phyloP scores from a whole-genome alignment of 495 filamentous ascomycete genomes.

The Aspergillus nanangensis region DNA sequence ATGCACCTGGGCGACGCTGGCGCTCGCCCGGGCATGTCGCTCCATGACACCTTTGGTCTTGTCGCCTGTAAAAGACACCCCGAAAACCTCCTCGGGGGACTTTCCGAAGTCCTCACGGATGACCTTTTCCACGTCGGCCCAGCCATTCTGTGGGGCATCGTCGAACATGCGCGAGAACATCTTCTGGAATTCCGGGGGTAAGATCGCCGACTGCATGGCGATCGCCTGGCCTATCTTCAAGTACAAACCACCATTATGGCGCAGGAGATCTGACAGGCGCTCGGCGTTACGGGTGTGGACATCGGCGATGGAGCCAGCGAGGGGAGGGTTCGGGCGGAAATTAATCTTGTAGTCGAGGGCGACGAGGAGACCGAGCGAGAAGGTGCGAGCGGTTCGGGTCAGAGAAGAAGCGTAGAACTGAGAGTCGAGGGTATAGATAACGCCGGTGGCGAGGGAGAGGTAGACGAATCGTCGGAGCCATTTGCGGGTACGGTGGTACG shows the following conservation, averaged over 20 bases:
- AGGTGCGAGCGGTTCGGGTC: constrained; percentile 76
- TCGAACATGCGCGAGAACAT: constrained; percentile 98
- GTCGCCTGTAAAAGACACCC: constrained; percentile 69
- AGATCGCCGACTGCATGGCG: constrained; percentile 91
- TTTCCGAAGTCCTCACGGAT: constrained; percentile 84
- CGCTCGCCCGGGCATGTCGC: constrained; percentile 76
- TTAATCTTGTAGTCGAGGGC: constrained; percentile 96
- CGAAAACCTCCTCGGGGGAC: constrained; percentile 82
- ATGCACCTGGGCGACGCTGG: constrained; percentile 94
- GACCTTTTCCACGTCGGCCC: constrained; percentile 81
- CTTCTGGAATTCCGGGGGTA: constrained; percentile 88
- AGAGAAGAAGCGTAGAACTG: constrained; percentile 73
- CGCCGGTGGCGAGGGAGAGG: constrained; percentile 52
- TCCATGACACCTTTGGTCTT: constrained; percentile 79
- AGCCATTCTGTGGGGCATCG: constrained; percentile 92
- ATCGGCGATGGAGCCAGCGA: constrained; percentile 60
- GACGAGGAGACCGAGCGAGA: constrained; percentile 72
- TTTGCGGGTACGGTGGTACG: constrained; percentile 62
- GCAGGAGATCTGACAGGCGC: constrained; percentile 71
- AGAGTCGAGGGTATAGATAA: constrained; percentile 62
- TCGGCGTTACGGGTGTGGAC: constrained; percentile 81
- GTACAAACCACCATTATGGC: constrained; percentile 87
- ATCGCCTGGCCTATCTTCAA: constrained; percentile 98
- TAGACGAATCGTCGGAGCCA: constrained; percentile 72
- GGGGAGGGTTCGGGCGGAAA: constrained; percentile 72